Evolutionary conservation across 306 rosid genomes (phyloP), one percentile per base, ranked within the genome.

Genomic region (Lathyrus sativus): DNA sequence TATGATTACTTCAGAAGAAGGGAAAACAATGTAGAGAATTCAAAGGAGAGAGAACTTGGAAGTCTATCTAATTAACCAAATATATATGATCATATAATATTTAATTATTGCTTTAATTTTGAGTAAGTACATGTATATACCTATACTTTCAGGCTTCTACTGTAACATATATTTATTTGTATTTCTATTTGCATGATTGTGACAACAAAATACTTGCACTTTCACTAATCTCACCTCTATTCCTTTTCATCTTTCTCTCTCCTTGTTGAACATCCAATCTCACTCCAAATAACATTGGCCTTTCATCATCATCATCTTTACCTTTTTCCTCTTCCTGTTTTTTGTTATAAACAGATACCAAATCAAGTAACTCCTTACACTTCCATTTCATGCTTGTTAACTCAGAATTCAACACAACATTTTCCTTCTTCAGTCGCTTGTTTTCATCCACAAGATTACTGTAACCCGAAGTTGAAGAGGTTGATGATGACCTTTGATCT

Each of bases 281-380:
- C 45, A 92, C 98, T 0, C 98, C 98, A 78, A 92, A 92, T 62
- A 92, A 70, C 87, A 82, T 85, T 60, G 93, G 93, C 77, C 83
- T 84, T n/a, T 77, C 79, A 51, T 83, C 84, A 15, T 83, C 84
- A 15, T 64, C 71, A 31, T 62, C 22, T 1, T 80, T 29, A 54
- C 17, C 62, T 2, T 82, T 55, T 7, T 83, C 68, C 9, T 81
- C 68, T 9, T 72, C 41, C 3, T 67, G 15, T 12, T 59, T 60
- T 45, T 35, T 22, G 26, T 9, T 33, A 68, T 33, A 81, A 70
- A 65, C 72, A 0, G 82, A 78, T 74, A 86, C 90, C 80, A 92
- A 78, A 64, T 82, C 87, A 45, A 86, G 79, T 39, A 92, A 88
- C 63, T 89, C 90, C 72, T 22, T 86, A 4, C 96, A 92, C 76